Percentiles rank a stretch among this genome's conserved stretches.
Conservation (phyloP, 345 rosid genomes). For the Citrus sp. region DNA sequence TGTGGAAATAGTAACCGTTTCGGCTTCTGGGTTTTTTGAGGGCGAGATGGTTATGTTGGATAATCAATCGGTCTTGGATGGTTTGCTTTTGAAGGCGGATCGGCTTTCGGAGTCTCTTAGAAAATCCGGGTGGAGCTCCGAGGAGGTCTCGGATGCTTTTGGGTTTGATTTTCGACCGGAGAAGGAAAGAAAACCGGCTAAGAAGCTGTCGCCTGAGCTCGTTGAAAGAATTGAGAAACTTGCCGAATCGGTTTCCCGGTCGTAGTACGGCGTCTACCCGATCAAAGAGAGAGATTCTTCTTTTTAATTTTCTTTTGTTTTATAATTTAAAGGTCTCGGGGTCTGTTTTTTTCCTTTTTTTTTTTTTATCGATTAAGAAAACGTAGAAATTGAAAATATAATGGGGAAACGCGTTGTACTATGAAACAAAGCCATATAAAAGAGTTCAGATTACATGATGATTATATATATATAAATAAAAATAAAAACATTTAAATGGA, state of each 20-base stretch:
- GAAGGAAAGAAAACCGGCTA: conserved; percentile 70
- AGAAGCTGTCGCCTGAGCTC: conserved; percentile 67
- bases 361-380: conserved; percentile 15
- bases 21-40: conserved; percentile 84
- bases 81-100: conserved; percentile 77
- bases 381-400: conserved; percentile 16
- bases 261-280: conserved; percentile 23
- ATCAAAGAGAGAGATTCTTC: background rate
- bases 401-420: conserved; percentile 41
- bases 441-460: conserved; percentile 9
- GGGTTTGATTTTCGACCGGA: conserved; percentile 81
- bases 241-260: conserved; percentile 79
- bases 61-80: conserved; percentile 75
- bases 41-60: conserved; percentile 78
- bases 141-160: conserved; percentile 84
- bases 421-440: conserved; percentile 22
- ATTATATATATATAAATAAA: conserved; percentile 9
- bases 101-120: conserved; percentile 87
- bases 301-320: background rate
- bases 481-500: background rate
- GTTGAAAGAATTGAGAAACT: conserved; percentile 74
- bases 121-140: conserved; percentile 97
- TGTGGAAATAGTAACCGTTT: conserved; percentile 64
- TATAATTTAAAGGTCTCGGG: conserved; percentile 9
- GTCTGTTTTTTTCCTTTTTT: background rate